A percentile compares a stretch with the other conserved stretches of the same genome.
Evolutionary conservation across 305 asterid genomes (phyloP).

Genomic region (Solanum hybrid): DNA sequence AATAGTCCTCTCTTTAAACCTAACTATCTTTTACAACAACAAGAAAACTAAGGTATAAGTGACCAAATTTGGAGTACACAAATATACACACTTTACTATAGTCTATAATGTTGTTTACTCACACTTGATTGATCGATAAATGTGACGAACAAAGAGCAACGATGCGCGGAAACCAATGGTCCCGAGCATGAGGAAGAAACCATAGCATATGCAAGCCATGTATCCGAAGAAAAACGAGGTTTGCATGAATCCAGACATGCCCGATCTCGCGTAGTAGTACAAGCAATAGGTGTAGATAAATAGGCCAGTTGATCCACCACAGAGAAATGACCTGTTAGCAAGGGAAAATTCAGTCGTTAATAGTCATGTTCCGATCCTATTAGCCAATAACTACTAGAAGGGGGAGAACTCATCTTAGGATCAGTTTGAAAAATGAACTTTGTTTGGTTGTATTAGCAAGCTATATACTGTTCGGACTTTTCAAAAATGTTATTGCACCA

Average conservation of each 20-base stretch:
- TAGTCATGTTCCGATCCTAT: neutral
- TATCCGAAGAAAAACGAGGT: constrained; percentile 25
- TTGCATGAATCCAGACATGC: constrained; percentile 22
- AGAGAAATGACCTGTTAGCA: constrained; percentile 20
- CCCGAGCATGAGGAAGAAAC: constrained; percentile 24
- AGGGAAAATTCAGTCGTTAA: neutral
- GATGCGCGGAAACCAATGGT: constrained; percentile 19
- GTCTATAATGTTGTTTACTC: constrained; percentile 9
- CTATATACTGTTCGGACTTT: neutral
- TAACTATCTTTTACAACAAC: neutral
- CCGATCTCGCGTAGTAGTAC: constrained; percentile 17
- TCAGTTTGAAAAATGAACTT: neutral
- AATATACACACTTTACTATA: neutral
- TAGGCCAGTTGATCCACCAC: constrained; percentile 29
- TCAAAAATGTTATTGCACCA: neutral
- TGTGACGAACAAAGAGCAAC: constrained; percentile 18
- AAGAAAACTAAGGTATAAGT: neutral
- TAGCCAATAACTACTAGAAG: neutral
- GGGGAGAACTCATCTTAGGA: neutral
- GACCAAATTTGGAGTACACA: neutral
- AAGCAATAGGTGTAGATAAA: constrained; percentile 19
- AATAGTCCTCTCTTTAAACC: neutral
- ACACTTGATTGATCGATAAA: constrained; percentile 20
- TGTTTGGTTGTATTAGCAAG: neutral
- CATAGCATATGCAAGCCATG: constrained; percentile 24